A percentile compares a stretch with the other conserved stretches of the same genome.
These are phyloP conservation scores for Draba incana DNA, from an alignment of 345 rosid species.

Conservation along the genomic window DNA sequence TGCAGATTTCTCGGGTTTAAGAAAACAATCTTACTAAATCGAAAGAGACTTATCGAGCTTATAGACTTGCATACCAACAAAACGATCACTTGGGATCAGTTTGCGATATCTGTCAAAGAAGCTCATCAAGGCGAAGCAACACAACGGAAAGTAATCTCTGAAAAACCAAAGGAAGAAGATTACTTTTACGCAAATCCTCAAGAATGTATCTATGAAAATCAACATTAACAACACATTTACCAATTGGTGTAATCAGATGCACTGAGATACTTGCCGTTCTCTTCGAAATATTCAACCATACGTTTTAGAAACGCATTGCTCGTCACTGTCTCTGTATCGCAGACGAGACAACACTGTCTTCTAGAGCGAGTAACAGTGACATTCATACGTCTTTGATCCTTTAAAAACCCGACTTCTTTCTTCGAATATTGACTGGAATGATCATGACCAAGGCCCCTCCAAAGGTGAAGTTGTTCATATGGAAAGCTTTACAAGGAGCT, in stretches of 20 bases:
- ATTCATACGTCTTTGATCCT: constrained; percentile 86
- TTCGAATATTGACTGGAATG: no score
- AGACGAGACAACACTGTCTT: constrained; percentile 88
- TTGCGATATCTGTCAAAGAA: constrained; percentile 55
- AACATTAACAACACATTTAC: constrained; percentile 18
- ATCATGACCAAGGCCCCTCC: no score
- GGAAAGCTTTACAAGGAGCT: no score
- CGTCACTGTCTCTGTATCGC: constrained; percentile 86
- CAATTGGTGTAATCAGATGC: constrained; percentile 69
- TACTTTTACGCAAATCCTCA: constrained; percentile 94
- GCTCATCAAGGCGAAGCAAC: constrained; percentile 70
- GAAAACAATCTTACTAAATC: constrained; percentile 65
- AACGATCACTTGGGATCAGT: constrained; percentile 63
- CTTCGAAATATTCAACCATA: constrained; percentile 82
- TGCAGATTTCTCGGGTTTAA: constrained; percentile 79
- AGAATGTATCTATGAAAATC: constrained; percentile 68
- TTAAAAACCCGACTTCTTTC: constrained; percentile 89
- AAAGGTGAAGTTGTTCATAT: no score
- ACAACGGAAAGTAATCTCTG: constrained; percentile 56
- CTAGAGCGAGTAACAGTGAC: constrained; percentile 95
- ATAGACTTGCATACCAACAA: constrained; percentile 71
- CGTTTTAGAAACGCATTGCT: constrained; percentile 75
- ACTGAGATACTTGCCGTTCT: constrained; percentile 88
- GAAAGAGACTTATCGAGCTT: constrained; percentile 66
- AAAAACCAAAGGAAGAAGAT: constrained; percentile 93